These are phyloP conservation scores for Calonectria ilicicola DNA, from an alignment of 2,329 filamentous ascomycete genomes.

Conservation along the genomic window DNA sequence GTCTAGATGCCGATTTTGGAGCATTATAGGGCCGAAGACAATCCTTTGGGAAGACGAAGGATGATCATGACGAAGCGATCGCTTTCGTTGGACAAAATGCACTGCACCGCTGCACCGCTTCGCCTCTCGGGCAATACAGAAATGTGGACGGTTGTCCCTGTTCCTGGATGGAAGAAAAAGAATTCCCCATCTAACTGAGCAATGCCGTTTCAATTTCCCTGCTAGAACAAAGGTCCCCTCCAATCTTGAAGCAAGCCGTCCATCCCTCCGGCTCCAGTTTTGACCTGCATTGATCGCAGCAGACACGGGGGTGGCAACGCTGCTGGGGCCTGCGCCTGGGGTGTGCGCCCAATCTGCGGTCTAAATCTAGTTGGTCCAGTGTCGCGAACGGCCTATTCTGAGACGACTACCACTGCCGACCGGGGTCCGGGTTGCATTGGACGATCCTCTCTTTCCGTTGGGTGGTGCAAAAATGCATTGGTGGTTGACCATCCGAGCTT, in stretches of 20 bases:
- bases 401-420: slow-evolving; percentile 9
- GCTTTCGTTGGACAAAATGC: background rate
- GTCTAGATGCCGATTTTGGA: background rate
- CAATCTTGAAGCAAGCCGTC: slow-evolving; percentile 5
- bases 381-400: slow-evolving; percentile 20
- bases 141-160: background rate
- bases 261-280: background rate
- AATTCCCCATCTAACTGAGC: background rate
- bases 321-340: background rate
- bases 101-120: background rate
- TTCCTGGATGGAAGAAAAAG: background rate
- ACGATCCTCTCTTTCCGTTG: background rate
- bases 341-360: slow-evolving; percentile 6
- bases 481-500: background rate
- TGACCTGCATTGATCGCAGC: background rate
- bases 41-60: background rate
- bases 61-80: background rate
- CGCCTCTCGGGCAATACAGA: background rate
- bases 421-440: slow-evolving; percentile 3
- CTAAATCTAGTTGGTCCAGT: slow-evolving; percentile 4
- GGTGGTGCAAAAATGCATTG: background rate
- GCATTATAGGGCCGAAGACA: background rate
- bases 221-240: background rate
- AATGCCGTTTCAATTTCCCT: background rate
- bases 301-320: background rate